Percentiles rank a stretch among this genome's conserved stretches.
Evolutionary conservation across 208 protist species (phyloP).

Genomic region (Herpetomonas tarakana): DNA sequence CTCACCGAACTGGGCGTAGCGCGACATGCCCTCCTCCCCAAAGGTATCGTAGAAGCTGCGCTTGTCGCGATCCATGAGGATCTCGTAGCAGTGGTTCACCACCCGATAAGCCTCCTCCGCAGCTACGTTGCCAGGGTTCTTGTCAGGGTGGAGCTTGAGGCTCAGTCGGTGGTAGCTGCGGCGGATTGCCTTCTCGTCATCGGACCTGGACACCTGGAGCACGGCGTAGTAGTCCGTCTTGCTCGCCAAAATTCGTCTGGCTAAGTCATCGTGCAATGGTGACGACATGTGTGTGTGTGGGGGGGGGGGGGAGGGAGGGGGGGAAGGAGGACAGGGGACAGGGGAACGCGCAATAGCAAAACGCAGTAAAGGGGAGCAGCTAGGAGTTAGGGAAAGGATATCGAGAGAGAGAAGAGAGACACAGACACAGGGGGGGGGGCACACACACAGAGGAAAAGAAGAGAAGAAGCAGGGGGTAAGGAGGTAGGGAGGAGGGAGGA

Average conservation of each 20-base stretch:
- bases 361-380: no score
- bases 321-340: no score
- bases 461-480: no score
- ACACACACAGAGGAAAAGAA: no score
- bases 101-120: slow-evolving; percentile 38
- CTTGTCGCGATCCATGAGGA: slow-evolving; percentile 87
- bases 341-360: no score
- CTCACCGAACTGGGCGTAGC: slow-evolving; percentile 6
- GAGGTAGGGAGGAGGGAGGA: no score
- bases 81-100: slow-evolving; percentile 91
- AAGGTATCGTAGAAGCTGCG: slow-evolving; percentile 88
- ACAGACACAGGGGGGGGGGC: no score
- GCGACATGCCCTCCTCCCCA: slow-evolving; percentile 12
- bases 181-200: slow-evolving; percentile 20
- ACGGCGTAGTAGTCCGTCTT: slow-evolving; percentile 30
- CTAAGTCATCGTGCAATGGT: background rate
- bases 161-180: slow-evolving; percentile 36
- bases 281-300: no score
- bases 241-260: slow-evolving; percentile 19
- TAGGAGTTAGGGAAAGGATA: no score
- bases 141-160: slow-evolving; percentile 54
- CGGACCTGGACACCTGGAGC: slow-evolving; percentile 13
- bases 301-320: no score
- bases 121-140: slow-evolving; percentile 28
- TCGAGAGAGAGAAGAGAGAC: no score